phyloP scores from a whole-genome alignment of 2,329 filamentous ascomycete species.

The Xylariaceae sp. region DNA sequence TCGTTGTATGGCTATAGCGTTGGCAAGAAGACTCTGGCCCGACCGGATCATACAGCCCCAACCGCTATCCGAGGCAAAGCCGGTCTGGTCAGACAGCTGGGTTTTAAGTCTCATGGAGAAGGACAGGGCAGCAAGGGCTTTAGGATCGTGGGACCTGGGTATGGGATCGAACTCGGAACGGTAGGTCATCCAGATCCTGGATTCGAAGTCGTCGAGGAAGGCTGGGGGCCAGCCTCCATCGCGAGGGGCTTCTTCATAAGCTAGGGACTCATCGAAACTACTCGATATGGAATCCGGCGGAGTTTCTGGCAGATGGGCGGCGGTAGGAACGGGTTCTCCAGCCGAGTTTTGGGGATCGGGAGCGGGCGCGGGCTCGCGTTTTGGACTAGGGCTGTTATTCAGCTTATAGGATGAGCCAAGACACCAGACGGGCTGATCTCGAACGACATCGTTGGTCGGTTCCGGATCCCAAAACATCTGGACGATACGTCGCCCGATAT shows the following conservation, averaged over 20 bases:
- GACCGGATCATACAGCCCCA: constrained; percentile 99
- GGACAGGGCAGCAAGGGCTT: constrained; percentile 74
- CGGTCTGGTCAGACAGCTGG: constrained; percentile 77
- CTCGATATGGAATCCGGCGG: constrained; percentile 57
- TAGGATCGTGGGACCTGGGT: constrained; percentile 76
- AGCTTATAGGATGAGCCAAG: constrained; percentile 65
- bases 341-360: constrained; percentile 19
- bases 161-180: constrained; percentile 86
- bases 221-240: constrained; percentile 77
- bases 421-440: constrained; percentile 82
- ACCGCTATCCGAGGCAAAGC: constrained; percentile 91
- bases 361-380: constrained; percentile 11
- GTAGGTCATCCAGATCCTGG: constrained; percentile 95
- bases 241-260: constrained; percentile 53
- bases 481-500: constrained; percentile 81
- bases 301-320: constrained; percentile 49
- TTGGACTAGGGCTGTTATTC: constrained; percentile 35
- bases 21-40: constrained; percentile 90
- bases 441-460: constrained; percentile 76
- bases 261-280: constrained; percentile 59
- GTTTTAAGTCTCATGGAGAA: constrained; percentile 84
- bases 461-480: constrained; percentile 93
- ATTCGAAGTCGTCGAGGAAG: constrained; percentile 93
- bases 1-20: constrained; percentile 74
- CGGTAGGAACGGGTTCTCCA: constrained; percentile 11